A percentile compares a stretch with the other conserved stretches of the same genome.
Conservation (phyloP, 768 basidiomycete genomes). For the Termitomyces sp. region DNA sequence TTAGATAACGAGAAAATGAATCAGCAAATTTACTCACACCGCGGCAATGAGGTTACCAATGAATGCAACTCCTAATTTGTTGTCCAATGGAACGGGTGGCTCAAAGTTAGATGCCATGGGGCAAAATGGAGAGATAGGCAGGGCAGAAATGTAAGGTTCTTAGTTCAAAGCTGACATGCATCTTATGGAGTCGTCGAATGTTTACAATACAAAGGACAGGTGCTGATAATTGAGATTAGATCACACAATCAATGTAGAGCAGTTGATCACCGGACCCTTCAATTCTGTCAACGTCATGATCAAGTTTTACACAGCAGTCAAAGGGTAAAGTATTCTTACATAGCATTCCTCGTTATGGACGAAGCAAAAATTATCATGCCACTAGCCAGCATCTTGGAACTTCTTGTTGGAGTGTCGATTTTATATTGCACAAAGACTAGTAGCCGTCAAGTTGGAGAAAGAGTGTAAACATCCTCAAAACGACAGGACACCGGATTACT, state of each 20-base stretch:
- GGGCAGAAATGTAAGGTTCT: background rate
- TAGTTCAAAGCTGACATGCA: background rate
- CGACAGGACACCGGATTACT: too few species aligned
- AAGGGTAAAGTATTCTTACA: background rate
- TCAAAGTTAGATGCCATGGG: background rate
- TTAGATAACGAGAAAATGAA: background rate
- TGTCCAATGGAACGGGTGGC: background rate
- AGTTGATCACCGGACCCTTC: background rate
- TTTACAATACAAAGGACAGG: background rate
- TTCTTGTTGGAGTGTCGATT: background rate
- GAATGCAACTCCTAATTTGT: background rate
- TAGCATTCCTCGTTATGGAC: background rate
- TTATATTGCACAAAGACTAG: background rate
- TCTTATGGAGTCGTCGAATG: background rate
- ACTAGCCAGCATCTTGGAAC: background rate
- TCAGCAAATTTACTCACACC: background rate
- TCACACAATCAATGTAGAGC: conserved; percentile 12
- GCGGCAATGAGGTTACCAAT: background rate
- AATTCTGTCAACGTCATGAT: background rate
- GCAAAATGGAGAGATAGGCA: background rate
- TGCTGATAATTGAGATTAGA: background rate
- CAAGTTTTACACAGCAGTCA: background rate
- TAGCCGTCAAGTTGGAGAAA: too few species aligned
- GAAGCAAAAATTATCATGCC: background rate
- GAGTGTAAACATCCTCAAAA: background rate